These are phyloP conservation scores for Aegle marmelos DNA, from an alignment of 345 rosid species.

Conservation along the genomic window DNA sequence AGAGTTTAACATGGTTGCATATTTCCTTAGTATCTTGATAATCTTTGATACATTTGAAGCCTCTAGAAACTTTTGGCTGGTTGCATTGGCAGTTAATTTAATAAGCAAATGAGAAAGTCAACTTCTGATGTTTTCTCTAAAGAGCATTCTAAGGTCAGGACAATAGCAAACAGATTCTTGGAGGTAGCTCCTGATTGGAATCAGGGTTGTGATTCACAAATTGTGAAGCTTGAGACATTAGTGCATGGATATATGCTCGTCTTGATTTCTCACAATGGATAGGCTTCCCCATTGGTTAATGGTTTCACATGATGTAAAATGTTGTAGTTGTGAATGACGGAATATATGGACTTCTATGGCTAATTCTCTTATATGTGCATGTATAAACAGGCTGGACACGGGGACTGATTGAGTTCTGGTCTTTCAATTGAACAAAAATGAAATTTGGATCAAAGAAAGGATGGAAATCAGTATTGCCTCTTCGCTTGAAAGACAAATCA, in stretches of 20 bases:
- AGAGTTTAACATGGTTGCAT: neutral
- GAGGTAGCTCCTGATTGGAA: neutral
- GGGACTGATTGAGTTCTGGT: conserved; percentile 24
- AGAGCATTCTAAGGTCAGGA: neutral
- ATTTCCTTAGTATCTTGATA: neutral
- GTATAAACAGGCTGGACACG: conserved; percentile 38
- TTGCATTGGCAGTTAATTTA: neutral
- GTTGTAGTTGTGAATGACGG: neutral
- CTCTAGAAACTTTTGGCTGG: neutral
- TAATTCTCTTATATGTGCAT: conserved; percentile 3
- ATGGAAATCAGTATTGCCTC: conserved; percentile 59
- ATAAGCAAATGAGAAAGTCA: neutral
- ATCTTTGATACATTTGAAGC: neutral
- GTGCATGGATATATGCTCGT: neutral
- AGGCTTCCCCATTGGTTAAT: neutral
- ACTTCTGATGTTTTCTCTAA: neutral
- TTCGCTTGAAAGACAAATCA: conserved; percentile 55
- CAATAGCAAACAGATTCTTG: neutral
- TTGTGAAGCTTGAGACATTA: neutral
- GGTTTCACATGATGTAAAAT: neutral
- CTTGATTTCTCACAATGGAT: neutral
- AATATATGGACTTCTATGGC: neutral
- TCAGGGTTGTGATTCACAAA: neutral
- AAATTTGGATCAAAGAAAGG: conserved; percentile 53
- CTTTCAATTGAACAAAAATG: conserved; percentile 47